Evolutionary conservation across 192 early-diverging fungal genomes (phyloP), one percentile per base, ranked within the genome.

Genomic region (Mortierella hygrophila): DNA sequence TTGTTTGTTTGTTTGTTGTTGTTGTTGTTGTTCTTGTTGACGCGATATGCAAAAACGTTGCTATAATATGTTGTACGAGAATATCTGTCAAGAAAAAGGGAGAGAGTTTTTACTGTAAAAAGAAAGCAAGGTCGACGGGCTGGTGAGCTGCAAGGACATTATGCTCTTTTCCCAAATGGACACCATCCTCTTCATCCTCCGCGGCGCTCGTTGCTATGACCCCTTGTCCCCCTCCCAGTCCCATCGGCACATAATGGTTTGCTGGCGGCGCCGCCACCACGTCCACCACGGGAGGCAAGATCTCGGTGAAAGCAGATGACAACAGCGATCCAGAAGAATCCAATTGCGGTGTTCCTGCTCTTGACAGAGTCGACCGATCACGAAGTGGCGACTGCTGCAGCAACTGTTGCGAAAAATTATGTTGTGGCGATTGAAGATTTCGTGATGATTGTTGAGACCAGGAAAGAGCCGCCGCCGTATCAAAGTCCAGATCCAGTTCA

Each of bases 191-290:
- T 9, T 70, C 38, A 0, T 42, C 69, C 10, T 42, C 69, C 5
- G 20, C 60, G 29, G 60, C 4, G 15, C 15, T 70, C 38, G 18
- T 26, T 35, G 16, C 41, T 10, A 10, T 70, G 21, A 9, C 9
- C 6, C 13, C 41, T 35, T 70, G 20, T 23, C 35, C 73, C 26
- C 83, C 75, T 18, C 68, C 75, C 8, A 69, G 60, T 16, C 83
- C 78, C 83, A 85, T 80, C 18, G 83, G 83, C 26, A 80, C 26
- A 72, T 85, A 85, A 20, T 85, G 78, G 32, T 77, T 49, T 16
- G 68, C 32, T 49, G 26, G 55, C 13, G 23, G 70, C 52, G 18
- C 18, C 18, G 49, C 49, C 49, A 52, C 49, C 3, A 77, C 40
- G 37, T 73, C 69, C 32, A 60, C 42, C 9, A 70, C n/a, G 32